Base-by-base conservation (phyloP, 345 rosid genomes). In the Rubroshorea leprosula region DNA sequence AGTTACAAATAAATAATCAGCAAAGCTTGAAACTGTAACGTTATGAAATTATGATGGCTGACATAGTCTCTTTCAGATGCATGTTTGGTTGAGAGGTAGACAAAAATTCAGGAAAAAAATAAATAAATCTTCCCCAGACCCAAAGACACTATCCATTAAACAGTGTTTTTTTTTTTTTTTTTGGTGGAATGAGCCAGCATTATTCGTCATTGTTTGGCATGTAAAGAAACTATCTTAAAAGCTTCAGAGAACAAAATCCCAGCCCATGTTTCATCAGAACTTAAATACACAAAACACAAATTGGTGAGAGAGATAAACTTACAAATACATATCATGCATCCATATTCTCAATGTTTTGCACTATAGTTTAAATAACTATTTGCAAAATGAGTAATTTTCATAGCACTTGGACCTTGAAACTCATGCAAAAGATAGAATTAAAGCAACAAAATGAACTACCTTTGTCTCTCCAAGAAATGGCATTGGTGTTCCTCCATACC, bases 391-490 rank as follows among this genome's bases (percentile, higher is more conserved):
- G 2, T 17, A 41, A 13, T 12, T n/a, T 8, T 8, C 49, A 47
- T 51, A 45, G 58, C 46, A 61, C 64, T 60, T 57, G 38, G 29
- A 57, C 58, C 47, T 64, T 51, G 12, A 62, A 23, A 44, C 43
- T 48, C 59, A 65, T 26, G 19, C 18, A 72, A 24, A 51, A 51
- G 43, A 18, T 26, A 54, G 41, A 53, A 25, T 9, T 20, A 31
- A 8, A 22, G n/a, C 31, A 15, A 47, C n/a, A 54, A 45, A 54
- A 63, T 58, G 26, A 55, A 13, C 38, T 45, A 92, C 99, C 88
- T 85, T 85, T 13, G 96, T 82, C 67, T 89, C 96, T 43, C 97
- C 97, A 35, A 83, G 86, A 73, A 76, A 87, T 6, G 91, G 96
- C 96, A 93, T 82, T 21, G 91, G 91, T 56, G 96, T 80, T 63